Conservation (phyloP, 495 filamentous ascomycete genomes). For the Mytilinidion resinicola region DNA sequence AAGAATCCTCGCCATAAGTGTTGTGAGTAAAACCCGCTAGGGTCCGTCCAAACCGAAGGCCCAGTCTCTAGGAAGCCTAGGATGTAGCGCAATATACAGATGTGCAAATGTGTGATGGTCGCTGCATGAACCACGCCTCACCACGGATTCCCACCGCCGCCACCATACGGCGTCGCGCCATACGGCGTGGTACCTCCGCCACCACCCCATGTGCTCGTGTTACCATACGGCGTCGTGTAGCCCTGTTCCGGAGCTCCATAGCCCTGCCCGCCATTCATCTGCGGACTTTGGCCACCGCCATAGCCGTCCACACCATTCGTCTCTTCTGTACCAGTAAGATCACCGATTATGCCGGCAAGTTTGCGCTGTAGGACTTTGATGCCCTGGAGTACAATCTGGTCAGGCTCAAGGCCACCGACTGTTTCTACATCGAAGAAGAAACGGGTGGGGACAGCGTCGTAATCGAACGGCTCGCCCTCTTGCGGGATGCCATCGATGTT, state of each 20-base stretch:
- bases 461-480: slow-evolving; percentile 82
- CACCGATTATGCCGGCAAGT: slow-evolving; percentile 74
- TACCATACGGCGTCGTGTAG: slow-evolving; percentile 69
- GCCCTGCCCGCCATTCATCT: slow-evolving; percentile 16
- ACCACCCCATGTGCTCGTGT: slow-evolving; percentile 60
- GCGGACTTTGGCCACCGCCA: slow-evolving; percentile 36
- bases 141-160: background rate
- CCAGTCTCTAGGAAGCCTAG: too few species aligned
- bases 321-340: slow-evolving; percentile 47
- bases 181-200: slow-evolving; percentile 62
- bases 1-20: too few species aligned
- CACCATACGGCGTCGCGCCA: slow-evolving; percentile 52
- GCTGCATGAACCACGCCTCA: background rate
- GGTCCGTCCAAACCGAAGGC: too few species aligned
- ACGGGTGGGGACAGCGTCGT: slow-evolving; percentile 70
- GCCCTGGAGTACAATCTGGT: slow-evolving; percentile 78
- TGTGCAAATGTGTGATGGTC: too few species aligned
- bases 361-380: slow-evolving; percentile 88
- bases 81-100: too few species aligned
- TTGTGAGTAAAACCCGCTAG: too few species aligned
- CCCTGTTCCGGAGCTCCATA: slow-evolving; percentile 47
- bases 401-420: slow-evolving; percentile 78
- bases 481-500: slow-evolving; percentile 76
- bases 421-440: slow-evolving; percentile 95
- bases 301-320: slow-evolving; percentile 47